These are phyloP conservation scores for Colletotrichum tropicicola DNA, from an alignment of 2,329 filamentous ascomycete species.

Conservation along the genomic window DNA sequence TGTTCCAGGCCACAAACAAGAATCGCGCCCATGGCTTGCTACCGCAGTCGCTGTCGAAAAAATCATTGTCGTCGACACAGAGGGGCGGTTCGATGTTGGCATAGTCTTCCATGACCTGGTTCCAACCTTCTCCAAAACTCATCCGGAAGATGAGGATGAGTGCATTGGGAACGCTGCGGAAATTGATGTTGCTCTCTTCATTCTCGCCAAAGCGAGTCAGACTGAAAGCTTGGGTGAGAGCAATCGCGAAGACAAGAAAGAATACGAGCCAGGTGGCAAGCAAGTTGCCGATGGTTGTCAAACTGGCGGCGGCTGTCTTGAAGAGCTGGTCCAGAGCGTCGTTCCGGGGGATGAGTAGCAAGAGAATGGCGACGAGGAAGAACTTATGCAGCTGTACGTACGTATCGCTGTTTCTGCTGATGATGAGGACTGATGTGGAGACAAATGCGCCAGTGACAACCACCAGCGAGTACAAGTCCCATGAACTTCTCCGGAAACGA, in stretches of 20 bases:
- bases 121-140: constrained; percentile 97
- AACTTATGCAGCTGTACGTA: constrained; percentile 91
- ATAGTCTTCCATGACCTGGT: constrained; percentile 95
- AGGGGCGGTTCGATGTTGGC: constrained; percentile 81
- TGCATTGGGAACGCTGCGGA: constrained; percentile 92
- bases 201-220: constrained; percentile 84
- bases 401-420: constrained; percentile 64
- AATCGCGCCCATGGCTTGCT: constrained; percentile 88
- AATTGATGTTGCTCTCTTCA: constrained; percentile 85
- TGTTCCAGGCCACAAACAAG: constrained; percentile 97
- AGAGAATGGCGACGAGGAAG: constrained; percentile 88
- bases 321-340: constrained; percentile 98
- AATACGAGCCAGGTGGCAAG: constrained; percentile 97
- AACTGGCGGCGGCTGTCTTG: constrained; percentile 95
- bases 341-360: constrained; percentile 93
- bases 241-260: constrained; percentile 96
- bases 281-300: constrained; percentile 89
- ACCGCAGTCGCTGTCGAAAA: constrained; percentile 92
- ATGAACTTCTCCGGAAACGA: constrained; percentile 90
- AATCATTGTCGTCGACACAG: constrained; percentile 76
- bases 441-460: constrained; percentile 81
- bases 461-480: constrained; percentile 90
- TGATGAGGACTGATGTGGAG: constrained; percentile 80
- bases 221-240: constrained; percentile 94
- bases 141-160: constrained; percentile 92